phyloP scores from a whole-genome alignment of 495 filamentous ascomycete genomes.

The Penicillium longicatenatum region DNA sequence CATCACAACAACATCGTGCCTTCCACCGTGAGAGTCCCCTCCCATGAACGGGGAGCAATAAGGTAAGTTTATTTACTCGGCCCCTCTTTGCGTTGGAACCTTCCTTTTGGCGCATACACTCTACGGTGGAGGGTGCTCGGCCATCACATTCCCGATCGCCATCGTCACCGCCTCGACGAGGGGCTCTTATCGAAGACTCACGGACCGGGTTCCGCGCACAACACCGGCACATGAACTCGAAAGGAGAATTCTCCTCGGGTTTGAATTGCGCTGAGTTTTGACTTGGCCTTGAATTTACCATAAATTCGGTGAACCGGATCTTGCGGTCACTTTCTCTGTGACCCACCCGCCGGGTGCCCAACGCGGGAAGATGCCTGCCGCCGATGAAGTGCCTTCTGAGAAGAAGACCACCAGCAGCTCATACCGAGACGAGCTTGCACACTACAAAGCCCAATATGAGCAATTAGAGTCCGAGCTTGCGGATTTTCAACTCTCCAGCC shows the following conservation, averaged over 20 bases:
- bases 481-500: conserved; percentile 92
- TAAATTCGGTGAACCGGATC: conserved; percentile 13
- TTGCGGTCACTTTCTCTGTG: conserved; percentile 20
- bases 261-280: not conserved
- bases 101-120: conserved; percentile 13
- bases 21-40: conserved; percentile 23
- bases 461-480: conserved; percentile 86
- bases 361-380: conserved; percentile 50
- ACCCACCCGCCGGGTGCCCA: conserved; percentile 35
- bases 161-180: conserved; percentile 47
- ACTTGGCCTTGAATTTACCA: conserved; percentile 17
- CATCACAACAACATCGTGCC: conserved; percentile 18
- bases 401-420: conserved; percentile 58
- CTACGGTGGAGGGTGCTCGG: conserved; percentile 21
- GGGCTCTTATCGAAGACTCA: conserved; percentile 39
- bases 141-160: conserved; percentile 14
- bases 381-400: conserved; percentile 66
- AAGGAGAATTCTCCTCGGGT: not conserved
- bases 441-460: conserved; percentile 96
- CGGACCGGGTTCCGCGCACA: not conserved
- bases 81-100: conserved; percentile 1
- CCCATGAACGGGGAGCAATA: conserved; percentile 4
- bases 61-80: conserved; percentile 18
- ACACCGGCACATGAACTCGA: not conserved
- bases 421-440: conserved; percentile 73